These are phyloP conservation scores for Euphorbia tirucalli DNA, from an alignment of 345 rosid genomes.

Conservation along the genomic window DNA sequence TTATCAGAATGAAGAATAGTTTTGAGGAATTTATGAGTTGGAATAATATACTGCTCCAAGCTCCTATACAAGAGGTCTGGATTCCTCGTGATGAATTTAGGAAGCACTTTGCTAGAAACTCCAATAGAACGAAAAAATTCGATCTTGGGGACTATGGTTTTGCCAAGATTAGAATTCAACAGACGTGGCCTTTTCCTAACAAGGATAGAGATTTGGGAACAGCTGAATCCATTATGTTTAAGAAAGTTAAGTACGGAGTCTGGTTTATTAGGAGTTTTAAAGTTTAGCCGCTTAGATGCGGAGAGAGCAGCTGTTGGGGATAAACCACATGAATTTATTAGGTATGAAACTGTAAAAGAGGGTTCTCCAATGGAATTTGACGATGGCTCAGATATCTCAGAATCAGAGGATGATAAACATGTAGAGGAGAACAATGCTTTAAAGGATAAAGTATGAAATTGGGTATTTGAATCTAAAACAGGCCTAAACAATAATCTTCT, in stretches of 20 bases:
- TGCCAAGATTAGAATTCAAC: neutral
- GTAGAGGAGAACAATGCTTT: neutral
- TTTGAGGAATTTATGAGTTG: neutral
- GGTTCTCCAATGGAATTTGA: no score
- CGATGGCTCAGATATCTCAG: no score
- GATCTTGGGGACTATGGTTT: slow-evolving; percentile 3
- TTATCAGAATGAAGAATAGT: neutral
- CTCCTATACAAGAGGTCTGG: neutral
- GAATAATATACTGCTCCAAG: neutral
- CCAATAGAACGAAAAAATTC: slow-evolving; percentile 10
- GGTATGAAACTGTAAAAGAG: slow-evolving; percentile 16
- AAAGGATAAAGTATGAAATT: no score
- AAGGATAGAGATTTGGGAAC: slow-evolving; percentile 1
- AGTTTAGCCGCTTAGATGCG: neutral
- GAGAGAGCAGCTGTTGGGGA: slow-evolving; percentile 11
- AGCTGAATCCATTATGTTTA: neutral
- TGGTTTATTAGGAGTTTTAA: slow-evolving; percentile 12
- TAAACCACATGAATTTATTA: slow-evolving; percentile 12
- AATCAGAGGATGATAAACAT: neutral
- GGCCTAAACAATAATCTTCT: no score
- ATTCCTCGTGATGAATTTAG: neutral
- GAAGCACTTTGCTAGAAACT: neutral
- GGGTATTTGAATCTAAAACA: neutral
- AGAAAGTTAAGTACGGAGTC: slow-evolving; percentile 1
- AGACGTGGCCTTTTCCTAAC: neutral